Evolutionary conservation across 1,139 yeast genomes (phyloP).

Genomic region (Hyphopichia burtonii): DNA sequence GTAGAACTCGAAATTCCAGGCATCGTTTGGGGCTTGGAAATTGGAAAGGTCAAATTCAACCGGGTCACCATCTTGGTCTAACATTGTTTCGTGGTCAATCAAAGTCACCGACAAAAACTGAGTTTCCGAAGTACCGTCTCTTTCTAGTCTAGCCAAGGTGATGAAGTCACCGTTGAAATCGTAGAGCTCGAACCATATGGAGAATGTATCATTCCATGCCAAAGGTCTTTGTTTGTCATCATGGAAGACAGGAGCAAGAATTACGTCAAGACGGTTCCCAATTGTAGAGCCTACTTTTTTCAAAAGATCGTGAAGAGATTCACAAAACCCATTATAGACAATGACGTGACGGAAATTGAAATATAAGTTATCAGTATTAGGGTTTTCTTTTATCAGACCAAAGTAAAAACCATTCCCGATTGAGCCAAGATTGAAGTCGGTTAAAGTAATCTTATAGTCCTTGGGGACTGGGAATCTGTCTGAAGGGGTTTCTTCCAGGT

Average conservation of each 20-base stretch:
- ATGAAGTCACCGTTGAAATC: slow-evolving; percentile 31
- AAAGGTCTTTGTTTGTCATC: slow-evolving; percentile 14
- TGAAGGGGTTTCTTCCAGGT: slow-evolving; percentile 5
- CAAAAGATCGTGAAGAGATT: slow-evolving; percentile 15
- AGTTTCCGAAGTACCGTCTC: slow-evolving; percentile 18
- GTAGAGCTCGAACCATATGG: slow-evolving; percentile 39
- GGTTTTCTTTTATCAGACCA: slow-evolving; percentile 18
- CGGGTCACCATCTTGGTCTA: slow-evolving; percentile 31
- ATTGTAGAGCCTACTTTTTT: slow-evolving; percentile 20
- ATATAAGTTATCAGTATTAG: slow-evolving; percentile 13
- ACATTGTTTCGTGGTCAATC: slow-evolving; percentile 32
- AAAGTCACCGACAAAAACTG: slow-evolving; percentile 18
- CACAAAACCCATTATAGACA: slow-evolving; percentile 21
- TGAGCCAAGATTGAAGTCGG: slow-evolving; percentile 24
- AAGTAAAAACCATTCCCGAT: slow-evolving; percentile 33
- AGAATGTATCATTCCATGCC: slow-evolving; percentile 34
- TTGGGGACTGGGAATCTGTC: slow-evolving; percentile 19
- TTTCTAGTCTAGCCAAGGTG: slow-evolving; percentile 21
- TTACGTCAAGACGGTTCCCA: slow-evolving; percentile 22
- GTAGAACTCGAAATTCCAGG: slow-evolving; percentile 27
- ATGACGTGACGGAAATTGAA: slow-evolving; percentile 24
- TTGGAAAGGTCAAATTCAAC: slow-evolving; percentile 10
- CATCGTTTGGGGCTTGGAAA: slow-evolving; percentile 17
- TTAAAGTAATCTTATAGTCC: slow-evolving; percentile 23
- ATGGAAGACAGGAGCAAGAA: slow-evolving; percentile 26